Conservation (phyloP, 1,284 basidiomycete genomes). For the Sporisorium graminicola region DNA sequence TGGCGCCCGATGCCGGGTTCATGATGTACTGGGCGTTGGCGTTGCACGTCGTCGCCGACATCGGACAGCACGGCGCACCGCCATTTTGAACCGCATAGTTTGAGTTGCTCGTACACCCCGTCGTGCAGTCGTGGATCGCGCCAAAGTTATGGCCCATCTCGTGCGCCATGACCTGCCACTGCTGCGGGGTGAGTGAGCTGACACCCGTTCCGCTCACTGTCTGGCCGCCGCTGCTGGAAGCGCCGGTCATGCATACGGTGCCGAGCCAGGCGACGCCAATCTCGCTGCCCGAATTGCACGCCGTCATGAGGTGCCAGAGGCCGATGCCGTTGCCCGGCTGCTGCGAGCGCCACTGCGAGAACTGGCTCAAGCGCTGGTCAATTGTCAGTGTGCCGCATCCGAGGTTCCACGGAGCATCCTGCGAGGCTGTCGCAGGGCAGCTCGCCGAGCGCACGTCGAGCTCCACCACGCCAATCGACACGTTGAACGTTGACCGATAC, state of each 20-base stretch:
- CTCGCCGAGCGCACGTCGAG: constrained; percentile 75
- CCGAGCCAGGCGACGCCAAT: constrained; percentile 86
- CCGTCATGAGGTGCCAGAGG: constrained; percentile 91
- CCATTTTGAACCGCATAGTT: constrained; percentile 46
- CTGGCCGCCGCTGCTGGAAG: constrained; percentile 73
- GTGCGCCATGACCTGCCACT: constrained; percentile 85
- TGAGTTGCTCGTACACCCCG: constrained; percentile 75
- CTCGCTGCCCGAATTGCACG: constrained; percentile 84
- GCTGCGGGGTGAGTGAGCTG: constrained; percentile 76
- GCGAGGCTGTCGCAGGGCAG: constrained; percentile 70
- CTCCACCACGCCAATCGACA: constrained; percentile 86
- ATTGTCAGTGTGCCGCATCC: constrained; percentile 70
- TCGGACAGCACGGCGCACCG: constrained; percentile 78
- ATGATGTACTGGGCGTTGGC: constrained; percentile 71
- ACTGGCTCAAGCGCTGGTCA: constrained; percentile 80
- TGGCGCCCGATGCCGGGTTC: constrained; percentile 52
- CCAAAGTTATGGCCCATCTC: constrained; percentile 91
- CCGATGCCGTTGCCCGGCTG: constrained; percentile 80
- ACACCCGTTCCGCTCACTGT: constrained; percentile 86
- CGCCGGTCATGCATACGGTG: constrained; percentile 66
- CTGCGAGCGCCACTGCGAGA: constrained; percentile 84
- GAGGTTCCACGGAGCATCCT: constrained; percentile 70
- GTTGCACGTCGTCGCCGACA: constrained; percentile 76
- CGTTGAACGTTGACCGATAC: constrained; percentile 83
- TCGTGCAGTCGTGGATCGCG: constrained; percentile 78